Evolutionary conservation across 345 rosid genomes (phyloP), one percentile per base, ranked within the genome.

Genomic region (Moricandia moricandioides): DNA sequence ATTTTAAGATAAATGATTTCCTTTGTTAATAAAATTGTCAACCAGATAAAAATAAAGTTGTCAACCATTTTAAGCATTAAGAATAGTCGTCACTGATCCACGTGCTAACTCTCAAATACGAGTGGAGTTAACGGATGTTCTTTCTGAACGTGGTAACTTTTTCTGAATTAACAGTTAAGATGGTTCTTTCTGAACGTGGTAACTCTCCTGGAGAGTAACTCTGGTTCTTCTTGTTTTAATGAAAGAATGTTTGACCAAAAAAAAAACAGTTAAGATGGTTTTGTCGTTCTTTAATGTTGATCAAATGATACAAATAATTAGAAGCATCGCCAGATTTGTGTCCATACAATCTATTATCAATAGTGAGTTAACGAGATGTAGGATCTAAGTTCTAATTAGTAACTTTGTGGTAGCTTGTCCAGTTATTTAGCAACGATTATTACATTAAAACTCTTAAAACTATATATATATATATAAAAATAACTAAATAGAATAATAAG

Each of bases 61-160:
- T 61, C 74, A 75, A 75, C 73, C 69, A 39, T 69, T 11, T 54
- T 52, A 68, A 69, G 57, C 69, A 11, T 52, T 31, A 67, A 43
- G 10, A 8, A 29, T 39, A 73, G 61, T 47, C 60, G 30, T 67
- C 67, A 33, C 13, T 58, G 17, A 43, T 45, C 67, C 67, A 66
- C 61, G 51, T 60, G 51, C 49, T 30, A 57, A 59, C 26, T 55
- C 9, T 5, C 5, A 30, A 16, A 7, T 54, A 54, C 14, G 6
- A 8, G 10, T 31, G 3, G 8, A 62, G 37, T 17, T 62, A 33
- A 62, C 76, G 61, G 62, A 34, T 49, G 24, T 49, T 16, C 56
- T 49, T 49, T 49, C 52, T 47, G 18, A 45, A 45, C 18, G 29
- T 54, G 29, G 30, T 21, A 55, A 49, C 7, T 49, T 49, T 49